These are phyloP conservation scores for Diutina pseudorugosa DNA, from an alignment of 1,139 yeast genomes.

Conservation along the genomic window DNA sequence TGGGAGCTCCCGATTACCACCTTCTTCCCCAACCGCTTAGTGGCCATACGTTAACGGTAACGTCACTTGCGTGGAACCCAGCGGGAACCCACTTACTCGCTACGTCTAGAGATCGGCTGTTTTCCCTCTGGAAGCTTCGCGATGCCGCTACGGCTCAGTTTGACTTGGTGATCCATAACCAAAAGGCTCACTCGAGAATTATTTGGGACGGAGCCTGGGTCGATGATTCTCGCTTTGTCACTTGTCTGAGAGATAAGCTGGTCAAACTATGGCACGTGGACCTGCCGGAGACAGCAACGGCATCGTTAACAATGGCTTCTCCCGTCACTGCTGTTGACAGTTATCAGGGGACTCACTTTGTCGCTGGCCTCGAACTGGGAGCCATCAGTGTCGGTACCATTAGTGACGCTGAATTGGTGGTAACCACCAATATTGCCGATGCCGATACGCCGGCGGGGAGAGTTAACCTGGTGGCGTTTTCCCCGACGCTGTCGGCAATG, in stretches of 20 bases:
- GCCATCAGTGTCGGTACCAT: background rate
- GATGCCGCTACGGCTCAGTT: slow-evolving; percentile 28
- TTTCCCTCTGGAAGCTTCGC: slow-evolving; percentile 59
- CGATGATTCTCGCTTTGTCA: slow-evolving; percentile 45
- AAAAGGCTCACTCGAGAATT: slow-evolving; percentile 81
- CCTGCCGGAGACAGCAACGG: slow-evolving; percentile 14
- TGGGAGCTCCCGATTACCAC: slow-evolving; percentile 34
- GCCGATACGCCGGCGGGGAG: background rate
- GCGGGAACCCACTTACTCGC: slow-evolving; percentile 58
- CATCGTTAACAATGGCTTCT: slow-evolving; percentile 26
- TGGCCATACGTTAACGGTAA: slow-evolving; percentile 74
- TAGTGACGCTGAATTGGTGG: background rate
- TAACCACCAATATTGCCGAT: background rate
- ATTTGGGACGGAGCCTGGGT: slow-evolving; percentile 95
- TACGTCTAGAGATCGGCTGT: slow-evolving; percentile 85
- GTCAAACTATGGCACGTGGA: slow-evolving; percentile 57
- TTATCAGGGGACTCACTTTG: background rate
- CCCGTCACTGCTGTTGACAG: slow-evolving; percentile 42
- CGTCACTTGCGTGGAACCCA: slow-evolving; percentile 67
- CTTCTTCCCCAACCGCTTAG: slow-evolving; percentile 29
- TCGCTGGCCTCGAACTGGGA: background rate
- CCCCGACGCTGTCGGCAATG: background rate
- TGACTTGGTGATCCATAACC: slow-evolving; percentile 30
- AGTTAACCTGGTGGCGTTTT: background rate
- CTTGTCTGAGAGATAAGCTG: slow-evolving; percentile 80